These are phyloP conservation scores for Verticillium alfalfae DNA, from an alignment of 2,329 filamentous ascomycete genomes.

Conservation along the genomic window DNA sequence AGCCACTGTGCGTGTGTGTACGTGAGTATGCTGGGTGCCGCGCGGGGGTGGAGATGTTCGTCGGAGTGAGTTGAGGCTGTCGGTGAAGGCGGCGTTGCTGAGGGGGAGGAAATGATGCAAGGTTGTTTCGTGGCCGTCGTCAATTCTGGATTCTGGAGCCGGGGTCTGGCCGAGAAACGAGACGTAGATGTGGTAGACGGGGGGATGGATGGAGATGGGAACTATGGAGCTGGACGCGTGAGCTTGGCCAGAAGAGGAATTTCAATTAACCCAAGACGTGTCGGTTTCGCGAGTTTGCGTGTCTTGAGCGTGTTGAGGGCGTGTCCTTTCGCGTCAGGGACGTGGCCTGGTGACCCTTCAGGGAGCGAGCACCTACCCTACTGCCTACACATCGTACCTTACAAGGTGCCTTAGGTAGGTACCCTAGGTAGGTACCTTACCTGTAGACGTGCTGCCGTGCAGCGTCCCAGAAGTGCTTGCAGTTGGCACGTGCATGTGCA, in stretches of 20 bases:
- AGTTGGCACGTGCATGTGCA: neutral
- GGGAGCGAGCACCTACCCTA: too few species aligned
- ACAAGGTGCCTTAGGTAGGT: too few species aligned
- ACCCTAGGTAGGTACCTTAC: too few species aligned
- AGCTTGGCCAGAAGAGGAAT: slow-evolving; percentile 7
- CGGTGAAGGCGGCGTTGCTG: neutral
- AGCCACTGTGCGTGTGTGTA: neutral
- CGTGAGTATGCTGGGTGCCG: neutral
- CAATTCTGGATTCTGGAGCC: neutral
- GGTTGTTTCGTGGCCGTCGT: neutral
- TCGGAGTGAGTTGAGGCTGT: neutral
- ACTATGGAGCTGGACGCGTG: neutral
- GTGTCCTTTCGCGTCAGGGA: neutral
- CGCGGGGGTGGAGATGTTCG: neutral
- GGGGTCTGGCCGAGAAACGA: neutral
- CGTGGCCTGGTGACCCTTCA: neutral
- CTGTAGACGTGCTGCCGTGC: too few species aligned
- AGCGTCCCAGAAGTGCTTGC: neutral
- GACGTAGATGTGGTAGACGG: neutral
- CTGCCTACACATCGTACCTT: too few species aligned
- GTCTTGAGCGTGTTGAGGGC: slow-evolving; percentile 10
- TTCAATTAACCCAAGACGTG: slow-evolving; percentile 26
- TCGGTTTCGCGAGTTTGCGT: slow-evolving; percentile 37
- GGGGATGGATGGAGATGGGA: neutral
- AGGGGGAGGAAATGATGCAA: neutral